Base-by-base conservation (phyloP, 1,139 yeast genomes). In the Fermentozyma sake region DNA sequence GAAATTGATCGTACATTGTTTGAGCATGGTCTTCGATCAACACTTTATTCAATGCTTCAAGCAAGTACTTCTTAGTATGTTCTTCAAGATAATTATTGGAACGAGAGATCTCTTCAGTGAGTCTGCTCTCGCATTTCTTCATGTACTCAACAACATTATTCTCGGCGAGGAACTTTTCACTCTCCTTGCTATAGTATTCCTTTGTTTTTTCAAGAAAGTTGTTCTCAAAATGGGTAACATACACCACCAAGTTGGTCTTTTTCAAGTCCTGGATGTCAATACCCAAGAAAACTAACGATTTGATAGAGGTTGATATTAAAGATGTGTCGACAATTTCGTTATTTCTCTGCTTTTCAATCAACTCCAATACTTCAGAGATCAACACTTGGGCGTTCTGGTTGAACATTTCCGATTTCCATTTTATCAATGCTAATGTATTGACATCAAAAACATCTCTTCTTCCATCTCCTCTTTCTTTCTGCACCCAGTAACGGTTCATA, bases 401-500 rank as follows among this genome's bases (percentile, higher is more conserved):
- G 55, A 91, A 91, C 74, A 91, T 72, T 38, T 78, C 77, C 35
- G 77, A 75, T 47, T 84, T 80, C 99, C 99, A 93, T 30, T 86
- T 80, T 39, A 87, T 70, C 35, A 91, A 63, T 30, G 95, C 82
- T 42, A 91, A 65, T 1, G 96, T 87, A 48, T 85, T 80, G 20
- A 93, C 94, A 55, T 93, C 98, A 53, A 79, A 86, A 27, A 91
- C 78, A 46, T 86, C 87, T 40, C 89, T 72, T 46, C 86, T 76
- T n/a, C 97, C 97, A 51, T 91, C 97, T 23, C 89, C 84, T 47
- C 97, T 73, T 55, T 91, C 97, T 51, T 94, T 87, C 47, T 83
- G 86, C 27, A 93, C 96, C 98, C 98, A 93, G 58, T 91, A 91
- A 39, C 97, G 74, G 55, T 93, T 93, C 74, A 93, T 79, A 55